Evolutionary conservation across 805 yeast species (phyloP), one percentile per base, ranked within the genome.

Genomic region (Spathaspora passalidarum): DNA sequence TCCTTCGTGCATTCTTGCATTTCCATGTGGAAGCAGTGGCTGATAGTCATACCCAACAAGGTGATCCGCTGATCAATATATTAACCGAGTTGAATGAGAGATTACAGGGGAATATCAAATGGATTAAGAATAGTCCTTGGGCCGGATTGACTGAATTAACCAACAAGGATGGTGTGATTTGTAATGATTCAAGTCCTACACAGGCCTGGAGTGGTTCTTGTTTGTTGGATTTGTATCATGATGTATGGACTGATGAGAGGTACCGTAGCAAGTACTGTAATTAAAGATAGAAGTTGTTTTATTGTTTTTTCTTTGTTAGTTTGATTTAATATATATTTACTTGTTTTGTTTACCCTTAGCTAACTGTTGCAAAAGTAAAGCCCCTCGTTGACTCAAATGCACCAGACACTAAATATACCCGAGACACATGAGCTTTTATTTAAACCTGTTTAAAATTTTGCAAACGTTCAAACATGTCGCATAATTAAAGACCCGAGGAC

Each of bases 161-260:
- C 2, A 89, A 92, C 59, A 88, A 87, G 65, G 83, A 86, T 56
- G 98, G 98, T 2, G 83, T 72, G 23, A 56, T 81, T 8, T 92
- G 99, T 62, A 58, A 61, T 14, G 98, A 94, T 63, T 88, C 96
- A 1, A 86, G 96, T 52, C 97, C 97, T 2, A 84, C 97, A 0
- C 99, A 92, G 63, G 97, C 98, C 0, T 92, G 99, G 99, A 88
- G 96, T 60, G 69, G 92, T 0, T 84, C 94, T 2, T 88, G 97
- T 56, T 65, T 94, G 47, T 63, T 92, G 25, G 98, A 92, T 62
- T 67, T 92, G 44, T 87, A 80, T 62, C 75, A 76, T 51, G 96
- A 89, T 57, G 62, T 80, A 20, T 80, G 73, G 73, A 59, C 55
- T 35, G 55, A 51, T 36, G 43, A 50, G 17, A 42, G 34, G 34